Evolutionary conservation across 768 basidiomycete genomes (phyloP).

Genomic region (Termitomyces sp.): DNA sequence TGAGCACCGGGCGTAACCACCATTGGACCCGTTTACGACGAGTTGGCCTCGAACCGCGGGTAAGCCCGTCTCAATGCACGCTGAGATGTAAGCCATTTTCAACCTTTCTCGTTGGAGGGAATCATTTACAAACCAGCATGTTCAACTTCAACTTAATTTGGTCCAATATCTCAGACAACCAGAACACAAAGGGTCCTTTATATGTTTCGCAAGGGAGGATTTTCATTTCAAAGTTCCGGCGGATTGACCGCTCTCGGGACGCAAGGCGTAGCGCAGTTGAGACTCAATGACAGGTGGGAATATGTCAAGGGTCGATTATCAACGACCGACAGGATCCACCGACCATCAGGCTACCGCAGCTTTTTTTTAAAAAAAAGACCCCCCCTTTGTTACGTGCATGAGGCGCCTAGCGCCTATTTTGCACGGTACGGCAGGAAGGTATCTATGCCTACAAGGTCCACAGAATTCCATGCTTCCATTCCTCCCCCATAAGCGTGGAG

Average conservation of each 20-base stretch:
- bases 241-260: background rate
- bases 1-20: conserved; percentile 50
- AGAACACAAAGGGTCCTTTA: background rate
- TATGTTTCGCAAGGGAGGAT: background rate
- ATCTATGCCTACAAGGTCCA: too few species aligned
- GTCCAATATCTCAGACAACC: conserved; percentile 6
- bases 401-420: too few species aligned
- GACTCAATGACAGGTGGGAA: background rate
- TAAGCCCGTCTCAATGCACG: conserved; percentile 44
- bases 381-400: too few species aligned
- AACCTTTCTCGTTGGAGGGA: conserved; percentile 43
- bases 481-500: too few species aligned
- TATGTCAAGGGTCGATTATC: background rate
- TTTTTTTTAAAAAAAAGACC: too few species aligned
- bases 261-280: background rate
- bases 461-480: too few species aligned
- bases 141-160: conserved; percentile 39
- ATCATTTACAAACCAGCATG: conserved; percentile 49
- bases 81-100: conserved; percentile 58
- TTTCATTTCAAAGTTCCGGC: background rate
- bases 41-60: conserved; percentile 25
- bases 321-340: background rate
- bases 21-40: conserved; percentile 49
- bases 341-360: conserved; percentile 23
- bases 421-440: too few species aligned